Conservation (phyloP, 305 asterid species). For the Fraxinus albicans region DNA sequence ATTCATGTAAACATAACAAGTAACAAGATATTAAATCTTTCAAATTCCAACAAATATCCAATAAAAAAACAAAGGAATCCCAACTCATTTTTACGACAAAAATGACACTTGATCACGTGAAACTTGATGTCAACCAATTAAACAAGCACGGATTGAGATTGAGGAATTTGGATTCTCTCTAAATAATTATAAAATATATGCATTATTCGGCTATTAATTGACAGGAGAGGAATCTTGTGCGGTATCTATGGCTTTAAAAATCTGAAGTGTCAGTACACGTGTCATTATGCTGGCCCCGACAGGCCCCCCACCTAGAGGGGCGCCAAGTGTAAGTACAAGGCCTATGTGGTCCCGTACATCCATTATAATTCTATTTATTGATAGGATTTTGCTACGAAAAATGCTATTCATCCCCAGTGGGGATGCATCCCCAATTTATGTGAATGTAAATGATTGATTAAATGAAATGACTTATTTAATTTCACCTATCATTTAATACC, state of each 20-base stretch:
- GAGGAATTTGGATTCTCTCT: neutral
- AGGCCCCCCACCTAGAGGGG: too few species aligned
- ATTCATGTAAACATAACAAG: neutral
- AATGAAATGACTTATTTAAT: too few species aligned
- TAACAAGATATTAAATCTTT: too few species aligned
- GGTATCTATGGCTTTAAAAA: neutral
- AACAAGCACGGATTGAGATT: neutral
- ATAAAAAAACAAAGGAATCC: neutral
- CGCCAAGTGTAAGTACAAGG: too few species aligned
- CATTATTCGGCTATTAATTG: neutral
- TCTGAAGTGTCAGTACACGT: neutral
- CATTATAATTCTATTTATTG: too few species aligned
- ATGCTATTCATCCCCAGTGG: too few species aligned
- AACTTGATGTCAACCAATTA: neutral
- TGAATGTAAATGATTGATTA: too few species aligned
- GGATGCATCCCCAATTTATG: too few species aligned
- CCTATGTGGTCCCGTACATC: too few species aligned
- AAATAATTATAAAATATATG: neutral
- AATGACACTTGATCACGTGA: neutral
- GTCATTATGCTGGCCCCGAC: neutral
- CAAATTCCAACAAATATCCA: neutral
- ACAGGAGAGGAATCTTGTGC: neutral
- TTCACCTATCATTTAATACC: too few species aligned
- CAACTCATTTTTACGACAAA: neutral
- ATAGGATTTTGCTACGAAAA: too few species aligned